Evolutionary conservation across 257 asterid species (phyloP), one percentile per base, ranked within the genome.

Genomic region (Jasminum sambac): DNA sequence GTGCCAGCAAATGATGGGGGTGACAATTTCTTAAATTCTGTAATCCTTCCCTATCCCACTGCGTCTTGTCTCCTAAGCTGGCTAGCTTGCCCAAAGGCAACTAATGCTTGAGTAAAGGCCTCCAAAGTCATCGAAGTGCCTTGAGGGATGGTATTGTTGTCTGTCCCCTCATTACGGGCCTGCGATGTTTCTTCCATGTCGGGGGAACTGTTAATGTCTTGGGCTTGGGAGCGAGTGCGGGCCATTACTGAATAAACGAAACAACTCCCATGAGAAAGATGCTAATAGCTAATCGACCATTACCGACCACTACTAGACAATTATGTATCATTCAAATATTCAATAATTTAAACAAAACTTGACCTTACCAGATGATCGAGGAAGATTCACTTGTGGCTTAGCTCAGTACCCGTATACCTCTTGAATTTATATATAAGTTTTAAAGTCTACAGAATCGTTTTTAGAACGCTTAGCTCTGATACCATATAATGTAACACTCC

Each of bases 41-140:
- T 11, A 12, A 43, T 12, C 5, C 10, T 43, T 5, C 50, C 17
- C 0, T 43, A n/a, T 12, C 10, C 50, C 2, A 0, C n/a, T 9
- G 19, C 0, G 1, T 3, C 4, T 1, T 13, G 0, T 11, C 5
- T 43, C 11, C 19, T 13, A 2, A 0, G 19, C 4, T 8, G 1
- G 17, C 0, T 13, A 5, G 11, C 0, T 43, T 43, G 19, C 3
- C 8, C n/a, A 3, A 43, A 43, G 0, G 16, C 8, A 3, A 1
- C n/a, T 0, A 14, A 14, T 0, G 52, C 52, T 43, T 43, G 52
- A n/a, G 12, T 13, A 12, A 43, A 14, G 11, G 19, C 52, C 52
- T 43, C 52, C 19, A 11, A 2, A 2, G 1, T 43, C 19, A 13
- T 43, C 11, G 52, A 2, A 9, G 19, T 43, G 2, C 13, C 52